Base-by-base conservation (phyloP, 2,329 filamentous ascomycete genomes). In the Aspergillus neoniger region DNA sequence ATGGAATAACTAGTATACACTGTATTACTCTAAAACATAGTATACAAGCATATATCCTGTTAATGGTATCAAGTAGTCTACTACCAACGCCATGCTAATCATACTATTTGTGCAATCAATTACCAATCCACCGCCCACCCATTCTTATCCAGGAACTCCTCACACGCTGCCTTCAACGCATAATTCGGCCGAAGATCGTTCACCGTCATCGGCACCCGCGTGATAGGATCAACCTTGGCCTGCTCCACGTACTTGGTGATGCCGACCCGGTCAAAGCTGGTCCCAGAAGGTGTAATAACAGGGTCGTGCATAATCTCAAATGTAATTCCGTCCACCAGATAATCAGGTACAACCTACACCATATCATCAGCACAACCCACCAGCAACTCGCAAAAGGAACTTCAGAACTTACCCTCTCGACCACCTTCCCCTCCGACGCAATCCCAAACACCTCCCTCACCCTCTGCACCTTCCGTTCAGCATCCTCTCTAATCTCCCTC, bases 91-190 rank as follows among this genome's bases (percentile, higher is more conserved):
- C 58, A n/a, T 55, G 39, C 39, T 43, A 36, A 36, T 36, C 32
- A 36, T 43, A 19, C 15, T 43, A 52, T 7, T 15, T 49, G 21
- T 17, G 23, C 44, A 21, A 53, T 47, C 57, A 17, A 72, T 67
- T 62, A 96, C 89, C 91, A 98, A 74, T 97, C 93, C 41, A 91
- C 92, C 0, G 92, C 92, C 91, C 95, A 96, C 9, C 92, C 93
- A 69, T 96, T 97, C 67, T 91, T 81, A 28, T 90, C 84, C 60
- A 97, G 79, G 69, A 96, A 98, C 67, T 95, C 91, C 49, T 91
- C 87, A 71, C 92, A 96, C 0, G 91, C 94, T 56, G 91, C 85
- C 74, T 88, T 91, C 60, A 98, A 80, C 0, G 85, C 89, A 48
- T 96, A 82, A 73, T 98, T 98, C 0, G 91, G 89, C 44, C 92